These are phyloP conservation scores for Cadophora luteo-olivacea DNA, from an alignment of 2,329 filamentous ascomycete species.

Conservation along the genomic window DNA sequence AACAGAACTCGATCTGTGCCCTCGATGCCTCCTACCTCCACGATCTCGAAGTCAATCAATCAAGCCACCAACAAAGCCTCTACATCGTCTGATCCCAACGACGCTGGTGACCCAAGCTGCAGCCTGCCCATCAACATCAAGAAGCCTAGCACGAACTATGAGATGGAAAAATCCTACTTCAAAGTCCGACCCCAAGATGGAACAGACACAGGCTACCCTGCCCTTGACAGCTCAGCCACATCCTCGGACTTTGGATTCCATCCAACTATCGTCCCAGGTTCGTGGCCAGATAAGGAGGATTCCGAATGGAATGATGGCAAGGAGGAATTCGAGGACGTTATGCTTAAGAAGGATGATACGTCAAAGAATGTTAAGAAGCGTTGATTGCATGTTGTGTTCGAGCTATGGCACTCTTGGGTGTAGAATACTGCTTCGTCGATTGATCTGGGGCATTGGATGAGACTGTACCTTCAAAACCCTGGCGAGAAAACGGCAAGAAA, in stretches of 20 bases:
- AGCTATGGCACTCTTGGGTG: background rate
- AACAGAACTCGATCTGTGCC: background rate
- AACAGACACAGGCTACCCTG: slow-evolving; percentile 15
- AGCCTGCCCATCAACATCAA: slow-evolving; percentile 7
- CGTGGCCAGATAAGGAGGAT: slow-evolving; percentile 16
- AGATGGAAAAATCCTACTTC: background rate
- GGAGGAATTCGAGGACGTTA: background rate
- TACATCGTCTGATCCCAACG: background rate
- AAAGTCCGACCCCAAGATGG: background rate
- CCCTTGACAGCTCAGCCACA: slow-evolving; percentile 24
- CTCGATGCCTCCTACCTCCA: background rate
- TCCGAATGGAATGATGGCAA: slow-evolving; percentile 3
- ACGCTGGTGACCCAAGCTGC: background rate
- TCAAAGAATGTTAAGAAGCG: background rate
- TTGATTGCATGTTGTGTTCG: background rate
- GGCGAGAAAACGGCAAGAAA: background rate
- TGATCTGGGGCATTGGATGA: background rate
- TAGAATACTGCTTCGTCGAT: too few relatives aligned
- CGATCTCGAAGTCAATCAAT: too few relatives aligned
- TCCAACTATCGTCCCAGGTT: slow-evolving; percentile 22
- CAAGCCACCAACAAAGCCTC: background rate
- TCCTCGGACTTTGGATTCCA: slow-evolving; percentile 22
- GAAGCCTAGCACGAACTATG: background rate
- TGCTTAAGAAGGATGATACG: background rate
- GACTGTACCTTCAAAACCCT: background rate